phyloP scores from a whole-genome alignment of 2,329 filamentous ascomycete species.

The Phialophora macrospora region DNA sequence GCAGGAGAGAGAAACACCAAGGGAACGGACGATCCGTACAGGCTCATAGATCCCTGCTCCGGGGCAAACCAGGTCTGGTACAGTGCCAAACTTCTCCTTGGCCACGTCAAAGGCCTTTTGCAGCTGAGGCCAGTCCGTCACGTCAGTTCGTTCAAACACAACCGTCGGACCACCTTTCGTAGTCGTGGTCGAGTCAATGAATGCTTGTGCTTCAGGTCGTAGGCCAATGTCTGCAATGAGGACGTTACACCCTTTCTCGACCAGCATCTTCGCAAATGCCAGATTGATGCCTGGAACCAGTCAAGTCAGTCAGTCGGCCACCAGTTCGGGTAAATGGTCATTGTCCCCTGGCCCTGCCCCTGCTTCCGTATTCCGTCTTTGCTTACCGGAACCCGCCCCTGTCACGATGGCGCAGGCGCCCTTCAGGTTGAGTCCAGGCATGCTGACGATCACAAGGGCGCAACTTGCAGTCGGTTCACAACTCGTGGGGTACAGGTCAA shows the following conservation, averaged over 20 bases:
- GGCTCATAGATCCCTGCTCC: conserved; percentile 50
- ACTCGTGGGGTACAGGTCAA: no score
- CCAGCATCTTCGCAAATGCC: conserved; percentile 48
- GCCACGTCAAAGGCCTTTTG: conserved; percentile 56
- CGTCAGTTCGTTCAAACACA: conserved; percentile 52
- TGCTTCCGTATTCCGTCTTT: no score
- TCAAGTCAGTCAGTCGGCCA: no score
- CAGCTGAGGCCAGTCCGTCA: conserved; percentile 56
- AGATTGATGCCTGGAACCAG: conserved; percentile 50
- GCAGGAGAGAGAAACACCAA: no score
- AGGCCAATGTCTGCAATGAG: conserved; percentile 52
- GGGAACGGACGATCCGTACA: conserved; percentile 26
- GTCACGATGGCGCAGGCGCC: no score
- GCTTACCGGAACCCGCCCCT: no score
- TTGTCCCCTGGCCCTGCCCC: no score
- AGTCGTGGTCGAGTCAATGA: conserved; percentile 45
- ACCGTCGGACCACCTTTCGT: conserved; percentile 41
- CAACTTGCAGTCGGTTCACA: no score
- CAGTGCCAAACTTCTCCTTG: conserved; percentile 52
- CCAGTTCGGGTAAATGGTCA: no score
- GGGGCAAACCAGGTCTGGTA: conserved; percentile 53
- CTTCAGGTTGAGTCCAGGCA: no score
- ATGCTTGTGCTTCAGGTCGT: conserved; percentile 49
- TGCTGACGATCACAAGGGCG: no score
- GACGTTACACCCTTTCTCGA: conserved; percentile 52